These are phyloP conservation scores for Cercospora nicotianae DNA, from an alignment of 2,329 filamentous ascomycete species.

Conservation along the genomic window DNA sequence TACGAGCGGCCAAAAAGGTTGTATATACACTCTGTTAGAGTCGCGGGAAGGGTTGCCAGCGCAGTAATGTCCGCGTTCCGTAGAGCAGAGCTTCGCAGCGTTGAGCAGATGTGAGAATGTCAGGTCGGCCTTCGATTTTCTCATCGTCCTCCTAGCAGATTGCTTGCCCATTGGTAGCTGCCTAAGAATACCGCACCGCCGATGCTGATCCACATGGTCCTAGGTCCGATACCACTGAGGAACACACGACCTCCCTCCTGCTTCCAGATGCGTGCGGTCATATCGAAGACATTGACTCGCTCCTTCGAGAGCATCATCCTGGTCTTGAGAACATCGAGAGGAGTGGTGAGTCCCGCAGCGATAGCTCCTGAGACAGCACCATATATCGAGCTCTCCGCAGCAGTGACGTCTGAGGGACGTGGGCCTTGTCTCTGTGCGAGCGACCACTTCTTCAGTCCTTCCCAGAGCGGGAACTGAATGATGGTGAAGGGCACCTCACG, in stretches of 20 bases:
- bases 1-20: neutral
- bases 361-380: constrained; percentile 81
- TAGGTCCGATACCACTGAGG: constrained; percentile 74
- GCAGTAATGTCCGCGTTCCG: neutral
- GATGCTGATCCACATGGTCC: constrained; percentile 91
- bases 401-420: constrained; percentile 58
- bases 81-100: neutral
- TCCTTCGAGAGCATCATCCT: constrained; percentile 85
- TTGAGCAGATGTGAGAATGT: neutral
- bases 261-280: constrained; percentile 65
- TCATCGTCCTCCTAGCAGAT: constrained; percentile 60
- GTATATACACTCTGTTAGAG: neutral
- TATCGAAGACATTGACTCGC: constrained; percentile 57
- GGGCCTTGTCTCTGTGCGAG: constrained; percentile 39
- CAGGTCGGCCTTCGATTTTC: neutral
- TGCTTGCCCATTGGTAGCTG: constrained; percentile 86
- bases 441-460: constrained; percentile 78
- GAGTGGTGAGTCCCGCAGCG: constrained; percentile 85
- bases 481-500: constrained; percentile 96
- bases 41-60: neutral
- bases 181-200: constrained; percentile 94
- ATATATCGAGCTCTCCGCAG: constrained; percentile 77
- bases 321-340: constrained; percentile 94
- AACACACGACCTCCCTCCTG: constrained; percentile 67
- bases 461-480: constrained; percentile 97